These are phyloP conservation scores for Diutina pseudorugosa DNA, from an alignment of 1,139 yeast species.

Conservation along the genomic window DNA sequence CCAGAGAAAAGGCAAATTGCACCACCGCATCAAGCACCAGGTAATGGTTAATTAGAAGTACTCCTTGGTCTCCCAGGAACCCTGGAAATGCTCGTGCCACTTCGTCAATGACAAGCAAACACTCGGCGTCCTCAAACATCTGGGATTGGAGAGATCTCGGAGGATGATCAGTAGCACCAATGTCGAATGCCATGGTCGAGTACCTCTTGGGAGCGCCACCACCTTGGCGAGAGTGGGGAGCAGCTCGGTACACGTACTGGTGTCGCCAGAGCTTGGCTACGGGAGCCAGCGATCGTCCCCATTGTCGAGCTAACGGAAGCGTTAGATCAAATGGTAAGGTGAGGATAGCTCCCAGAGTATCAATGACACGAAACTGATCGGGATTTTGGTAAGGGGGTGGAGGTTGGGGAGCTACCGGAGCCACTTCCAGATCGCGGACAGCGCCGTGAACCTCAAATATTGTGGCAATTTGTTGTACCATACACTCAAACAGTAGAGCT, in stretches of 20 bases:
- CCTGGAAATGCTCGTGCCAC: constrained; percentile 49
- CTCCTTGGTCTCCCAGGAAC: constrained; percentile 38
- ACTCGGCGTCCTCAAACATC: constrained; percentile 56
- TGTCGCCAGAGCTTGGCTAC: constrained; percentile 59
- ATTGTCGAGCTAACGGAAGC: constrained; percentile 73
- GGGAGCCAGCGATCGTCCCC: constrained; percentile 49
- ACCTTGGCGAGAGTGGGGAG: constrained; percentile 18
- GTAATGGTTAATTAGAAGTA: constrained; percentile 66
- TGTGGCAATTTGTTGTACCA: constrained; percentile 41
- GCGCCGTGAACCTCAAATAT: constrained; percentile 82
- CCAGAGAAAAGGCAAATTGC: constrained; percentile 48
- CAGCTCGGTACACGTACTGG: constrained; percentile 71
- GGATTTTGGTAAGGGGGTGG: constrained; percentile 75
- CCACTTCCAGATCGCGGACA: constrained; percentile 49
- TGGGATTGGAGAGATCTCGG: neutral
- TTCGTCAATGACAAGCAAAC: constrained; percentile 71
- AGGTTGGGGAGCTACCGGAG: constrained; percentile 12
- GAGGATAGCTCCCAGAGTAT: constrained; percentile 75
- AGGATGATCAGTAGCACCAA: constrained; percentile 15
- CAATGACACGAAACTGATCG: constrained; percentile 59
- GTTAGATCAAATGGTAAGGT: constrained; percentile 85
- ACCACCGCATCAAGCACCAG: constrained; percentile 61
- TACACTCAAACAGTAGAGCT: constrained; percentile 31
- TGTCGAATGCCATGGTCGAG: constrained; percentile 79
- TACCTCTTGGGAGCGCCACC: constrained; percentile 66